A percentile compares a stretch with the other conserved stretches of the same genome.
Evolutionary conservation across 2,329 filamentous ascomycete species (phyloP).

Genomic region (Scleromitrula shiraiana): DNA sequence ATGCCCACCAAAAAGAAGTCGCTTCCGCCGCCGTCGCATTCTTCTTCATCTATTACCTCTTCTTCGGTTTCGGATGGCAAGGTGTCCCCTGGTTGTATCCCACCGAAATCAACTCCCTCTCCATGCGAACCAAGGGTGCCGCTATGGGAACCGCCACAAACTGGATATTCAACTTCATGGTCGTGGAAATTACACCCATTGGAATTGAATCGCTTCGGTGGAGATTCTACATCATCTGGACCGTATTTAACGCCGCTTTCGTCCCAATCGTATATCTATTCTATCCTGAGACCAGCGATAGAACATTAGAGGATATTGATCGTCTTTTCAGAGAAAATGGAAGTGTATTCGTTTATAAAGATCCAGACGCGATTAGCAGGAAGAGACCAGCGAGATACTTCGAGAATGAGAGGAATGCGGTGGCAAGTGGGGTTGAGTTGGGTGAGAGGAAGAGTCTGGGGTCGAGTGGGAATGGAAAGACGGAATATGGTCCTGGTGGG

Average conservation of each 20-base stretch:
- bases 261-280: constrained; percentile 38
- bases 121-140: constrained; percentile 48
- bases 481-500: neutral
- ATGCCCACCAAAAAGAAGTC: constrained; percentile 7
- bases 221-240: constrained; percentile 46
- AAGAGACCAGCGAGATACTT: constrained; percentile 5
- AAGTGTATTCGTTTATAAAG: neutral
- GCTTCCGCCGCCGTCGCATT: constrained; percentile 21
- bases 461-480: neutral
- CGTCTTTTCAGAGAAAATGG: constrained; percentile 3
- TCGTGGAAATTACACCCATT: constrained; percentile 29
- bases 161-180: constrained; percentile 45
- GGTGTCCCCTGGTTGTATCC: constrained; percentile 40
- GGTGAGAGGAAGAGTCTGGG: neutral
- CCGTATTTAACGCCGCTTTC: constrained; percentile 39
- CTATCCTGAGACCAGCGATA: constrained; percentile 41
- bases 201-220: constrained; percentile 43
- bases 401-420: neutral
- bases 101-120: constrained; percentile 46
- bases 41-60: constrained; percentile 45
- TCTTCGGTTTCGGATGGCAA: constrained; percentile 44
- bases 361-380: neutral
- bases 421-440: neutral
- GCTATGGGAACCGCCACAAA: constrained; percentile 38
- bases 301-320: constrained; percentile 7